Base-by-base conservation (phyloP, 1,284 basidiomycete species). In the Fomes fomentarius region DNA sequence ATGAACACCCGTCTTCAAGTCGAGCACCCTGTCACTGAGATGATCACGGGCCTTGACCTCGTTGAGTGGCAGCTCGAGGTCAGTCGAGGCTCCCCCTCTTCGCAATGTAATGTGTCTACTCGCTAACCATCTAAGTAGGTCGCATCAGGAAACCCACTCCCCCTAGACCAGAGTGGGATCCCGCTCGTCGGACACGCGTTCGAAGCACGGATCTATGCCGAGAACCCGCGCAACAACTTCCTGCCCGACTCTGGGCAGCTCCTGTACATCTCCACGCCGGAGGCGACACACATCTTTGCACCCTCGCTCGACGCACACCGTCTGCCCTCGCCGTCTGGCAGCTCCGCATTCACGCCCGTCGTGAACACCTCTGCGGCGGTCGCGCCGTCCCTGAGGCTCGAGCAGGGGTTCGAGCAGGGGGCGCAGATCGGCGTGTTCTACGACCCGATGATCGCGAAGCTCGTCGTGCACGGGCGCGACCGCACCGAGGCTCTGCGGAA, bases 171-270 rank as follows among this genome's bases (percentile, higher is more conserved):
- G 73, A 77, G 82, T 0, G 76, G 87, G 31, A 87, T 98, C 50
- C 90, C 89, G 17, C 86, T 93, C 51, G 83, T 91, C 4, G 95
- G 96, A 2, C 94, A 97, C 64, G 91, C 95, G 0, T 97, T 97
- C 63, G 95, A 97, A 74, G 94, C 94, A 12, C 85, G 95, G n/a
- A 96, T 98, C 63, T 98, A 98, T 69, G 96, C 95, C 6, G 95
- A 98, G 72, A 93, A 95, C 64, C 94, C 94, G n/a, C 81, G 93
- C 63, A 93, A 92, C 68, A 85, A 91, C 69, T 98, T 97, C 76
- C 80, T 97, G 5, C 95, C 95, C 1, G 95, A 97, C 67, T 94
- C 93, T 17, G 95, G 95, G 1, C 78, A 79, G 7, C 78, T 97
- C 3, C 72, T 92, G 10, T 91, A 95, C 71, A 82, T 95, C 44